Percentiles rank a stretch among this genome's conserved stretches.
These are phyloP conservation scores for Jackrogersella multiformis DNA, from an alignment of 495 filamentous ascomycete genomes.

Conservation along the genomic window DNA sequence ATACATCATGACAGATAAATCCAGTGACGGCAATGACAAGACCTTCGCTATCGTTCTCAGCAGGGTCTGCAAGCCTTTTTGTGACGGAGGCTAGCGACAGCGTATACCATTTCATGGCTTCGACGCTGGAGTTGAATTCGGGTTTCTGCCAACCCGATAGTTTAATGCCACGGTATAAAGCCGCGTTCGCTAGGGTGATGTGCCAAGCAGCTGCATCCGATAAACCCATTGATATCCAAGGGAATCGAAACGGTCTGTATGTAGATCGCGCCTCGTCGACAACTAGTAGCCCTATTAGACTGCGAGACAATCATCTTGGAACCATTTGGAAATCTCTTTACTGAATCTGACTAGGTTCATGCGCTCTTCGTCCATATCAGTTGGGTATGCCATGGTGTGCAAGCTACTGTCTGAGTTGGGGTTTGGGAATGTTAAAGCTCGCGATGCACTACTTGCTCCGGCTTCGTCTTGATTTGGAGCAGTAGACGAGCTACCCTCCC, in stretches of 20 bases:
- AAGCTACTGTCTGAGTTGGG: conserved; percentile 25
- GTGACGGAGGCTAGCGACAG: conserved; percentile 35
- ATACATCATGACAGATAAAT: conserved; percentile 44
- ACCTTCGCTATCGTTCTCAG: conserved; percentile 25
- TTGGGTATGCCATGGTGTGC: conserved; percentile 23
- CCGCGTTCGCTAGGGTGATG: conserved; percentile 41
- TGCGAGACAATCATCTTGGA: not conserved
- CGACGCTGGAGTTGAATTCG: conserved; percentile 21
- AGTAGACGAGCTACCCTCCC: not conserved
- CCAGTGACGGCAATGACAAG: conserved; percentile 41
- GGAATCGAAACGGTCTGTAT: conserved; percentile 40
- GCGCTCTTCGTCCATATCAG: conserved; percentile 39
- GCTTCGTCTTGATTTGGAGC: not conserved
- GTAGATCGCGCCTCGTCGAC: conserved; percentile 25
- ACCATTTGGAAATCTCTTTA: conserved; percentile 5
- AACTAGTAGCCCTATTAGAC: conserved; percentile 30
- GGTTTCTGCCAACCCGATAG: conserved; percentile 2
- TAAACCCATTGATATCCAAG: conserved; percentile 40
- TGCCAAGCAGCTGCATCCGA: conserved; percentile 39
- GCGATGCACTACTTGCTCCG: not conserved
- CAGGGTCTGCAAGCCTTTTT: conserved; percentile 36
- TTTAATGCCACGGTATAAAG: conserved; percentile 8
- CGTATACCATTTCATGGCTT: conserved; percentile 45
- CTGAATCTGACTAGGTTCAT: conserved; percentile 30
- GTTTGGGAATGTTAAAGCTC: not conserved